phyloP scores from a whole-genome alignment of 495 filamentous ascomycete genomes.

The Penicillium salamii region DNA sequence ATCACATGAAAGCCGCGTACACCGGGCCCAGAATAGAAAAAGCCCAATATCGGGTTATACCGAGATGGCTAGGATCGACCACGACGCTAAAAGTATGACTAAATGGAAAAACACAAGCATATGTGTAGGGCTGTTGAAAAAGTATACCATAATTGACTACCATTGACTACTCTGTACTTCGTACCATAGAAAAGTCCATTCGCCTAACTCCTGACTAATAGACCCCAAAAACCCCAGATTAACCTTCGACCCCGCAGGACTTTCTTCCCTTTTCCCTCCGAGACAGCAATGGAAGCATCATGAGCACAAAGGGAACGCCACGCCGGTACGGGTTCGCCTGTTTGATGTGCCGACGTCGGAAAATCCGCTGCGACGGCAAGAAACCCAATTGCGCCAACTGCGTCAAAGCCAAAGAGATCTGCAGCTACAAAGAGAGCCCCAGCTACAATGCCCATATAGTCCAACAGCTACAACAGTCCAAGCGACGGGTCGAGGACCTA shows the following conservation, averaged over 20 bases:
- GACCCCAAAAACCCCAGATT: no score
- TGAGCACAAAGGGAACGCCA: slow-evolving; percentile 1
- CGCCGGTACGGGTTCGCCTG: slow-evolving; percentile 16
- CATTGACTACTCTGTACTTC: no score
- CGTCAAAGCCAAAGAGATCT: slow-evolving; percentile 13
- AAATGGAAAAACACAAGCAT: no score
- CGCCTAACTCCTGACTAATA: neutral
- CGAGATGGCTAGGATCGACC: neutral
- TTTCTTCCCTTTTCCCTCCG: neutral
- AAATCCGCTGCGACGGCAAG: slow-evolving; percentile 16
- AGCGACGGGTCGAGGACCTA: slow-evolving; percentile 6
- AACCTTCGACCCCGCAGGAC: slow-evolving; percentile 4
- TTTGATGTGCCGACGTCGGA: slow-evolving; percentile 10
- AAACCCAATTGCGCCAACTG: slow-evolving; percentile 15
- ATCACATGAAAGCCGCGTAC: neutral
- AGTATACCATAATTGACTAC: no score
- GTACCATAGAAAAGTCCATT: neutral
- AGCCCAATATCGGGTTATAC: neutral
- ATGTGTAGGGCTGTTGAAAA: no score
- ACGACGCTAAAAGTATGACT: neutral
- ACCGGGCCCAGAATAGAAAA: no score
- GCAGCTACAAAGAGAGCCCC: slow-evolving; percentile 11
- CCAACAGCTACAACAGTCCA: slow-evolving; percentile 4
- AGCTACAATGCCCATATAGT: slow-evolving; percentile 7
- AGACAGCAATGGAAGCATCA: neutral